A percentile compares a stretch with the other conserved stretches of the same genome.
Evolutionary conservation across 2,329 filamentous ascomycete species (phyloP).

Genomic region (Fusarium mangiferae): DNA sequence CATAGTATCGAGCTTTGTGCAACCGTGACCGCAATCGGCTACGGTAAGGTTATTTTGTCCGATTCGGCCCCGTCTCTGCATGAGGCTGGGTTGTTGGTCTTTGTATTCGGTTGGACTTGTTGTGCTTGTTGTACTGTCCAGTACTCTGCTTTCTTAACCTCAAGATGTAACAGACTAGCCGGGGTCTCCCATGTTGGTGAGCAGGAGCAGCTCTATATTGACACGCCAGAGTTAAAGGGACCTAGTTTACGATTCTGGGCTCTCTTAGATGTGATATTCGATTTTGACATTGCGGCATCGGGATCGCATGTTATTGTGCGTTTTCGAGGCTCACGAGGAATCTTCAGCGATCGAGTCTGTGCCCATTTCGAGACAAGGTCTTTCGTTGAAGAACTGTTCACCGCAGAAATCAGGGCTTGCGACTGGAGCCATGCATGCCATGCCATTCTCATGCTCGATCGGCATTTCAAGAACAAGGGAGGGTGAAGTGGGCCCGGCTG

Average conservation of each 20-base stretch:
- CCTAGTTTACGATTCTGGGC: slow-evolving; percentile 32
- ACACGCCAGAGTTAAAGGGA: slow-evolving; percentile 6
- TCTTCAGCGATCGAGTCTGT: neutral
- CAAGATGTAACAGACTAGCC: slow-evolving; percentile 8
- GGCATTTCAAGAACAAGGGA: slow-evolving; percentile 38
- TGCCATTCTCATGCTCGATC: slow-evolving; percentile 36
- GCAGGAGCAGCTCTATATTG: neutral
- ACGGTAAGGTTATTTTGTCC: slow-evolving; percentile 23
- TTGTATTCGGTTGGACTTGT: neutral
- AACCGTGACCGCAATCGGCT: slow-evolving; percentile 6
- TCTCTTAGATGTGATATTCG: slow-evolving; percentile 14
- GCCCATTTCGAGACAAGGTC: neutral
- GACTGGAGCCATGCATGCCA: slow-evolving; percentile 21
- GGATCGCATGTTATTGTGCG: neutral
- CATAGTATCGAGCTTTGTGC: slow-evolving; percentile 2
- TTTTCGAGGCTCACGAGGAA: neutral
- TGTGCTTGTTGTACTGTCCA: neutral
- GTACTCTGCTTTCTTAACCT: neutral
- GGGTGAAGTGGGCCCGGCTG: slow-evolving; percentile 34
- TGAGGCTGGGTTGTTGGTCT: slow-evolving; percentile 10
- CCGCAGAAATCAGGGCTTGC: slow-evolving; percentile 36
- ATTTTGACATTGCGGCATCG: neutral
- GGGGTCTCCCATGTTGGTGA: slow-evolving; percentile 6
- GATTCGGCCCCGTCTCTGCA: slow-evolving; percentile 6
- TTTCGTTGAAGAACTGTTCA: slow-evolving; percentile 16